These are phyloP conservation scores for Orbilia quercus DNA, from an alignment of 2,329 filamentous ascomycete genomes.

Conservation along the genomic window DNA sequence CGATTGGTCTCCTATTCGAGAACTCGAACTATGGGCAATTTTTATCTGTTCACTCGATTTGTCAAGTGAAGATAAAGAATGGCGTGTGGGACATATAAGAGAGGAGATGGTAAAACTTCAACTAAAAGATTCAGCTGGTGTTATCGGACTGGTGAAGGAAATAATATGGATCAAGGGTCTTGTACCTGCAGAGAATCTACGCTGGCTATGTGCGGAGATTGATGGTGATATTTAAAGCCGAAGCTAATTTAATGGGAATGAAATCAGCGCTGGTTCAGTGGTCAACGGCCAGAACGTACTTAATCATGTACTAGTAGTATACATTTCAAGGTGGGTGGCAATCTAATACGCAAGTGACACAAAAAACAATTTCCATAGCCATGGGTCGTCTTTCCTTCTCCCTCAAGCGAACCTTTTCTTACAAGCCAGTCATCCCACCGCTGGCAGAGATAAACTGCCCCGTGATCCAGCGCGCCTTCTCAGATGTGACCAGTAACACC, in stretches of 20 bases:
- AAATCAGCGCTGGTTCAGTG: no score
- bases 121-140: conserved; percentile 10
- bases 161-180: conserved; percentile 30
- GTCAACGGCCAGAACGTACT: no score
- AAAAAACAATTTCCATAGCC: not conserved
- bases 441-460: conserved; percentile 65
- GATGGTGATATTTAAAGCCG: conserved; percentile 14
- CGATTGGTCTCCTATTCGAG: conserved; percentile 21
- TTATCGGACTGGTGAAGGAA: conserved; percentile 20
- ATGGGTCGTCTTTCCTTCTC: not conserved
- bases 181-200: conserved; percentile 17
- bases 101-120: conserved; percentile 23
- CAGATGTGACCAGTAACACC: conserved; percentile 63
- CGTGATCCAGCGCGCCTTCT: conserved; percentile 66
- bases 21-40: conserved; percentile 23
- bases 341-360: conserved; percentile 1
- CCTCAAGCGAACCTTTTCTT: conserved; percentile 4
- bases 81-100: conserved; percentile 18
- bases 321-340: conserved; percentile 4
- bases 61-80: conserved; percentile 20
- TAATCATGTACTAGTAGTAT: no score
- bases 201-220: conserved; percentile 15
- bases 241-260: no score
- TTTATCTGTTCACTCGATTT: conserved; percentile 19
- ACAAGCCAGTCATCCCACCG: conserved; percentile 61